Evolutionary conservation across 495 filamentous ascomycete genomes (phyloP).

Genomic region (Neurospora sp.): DNA sequence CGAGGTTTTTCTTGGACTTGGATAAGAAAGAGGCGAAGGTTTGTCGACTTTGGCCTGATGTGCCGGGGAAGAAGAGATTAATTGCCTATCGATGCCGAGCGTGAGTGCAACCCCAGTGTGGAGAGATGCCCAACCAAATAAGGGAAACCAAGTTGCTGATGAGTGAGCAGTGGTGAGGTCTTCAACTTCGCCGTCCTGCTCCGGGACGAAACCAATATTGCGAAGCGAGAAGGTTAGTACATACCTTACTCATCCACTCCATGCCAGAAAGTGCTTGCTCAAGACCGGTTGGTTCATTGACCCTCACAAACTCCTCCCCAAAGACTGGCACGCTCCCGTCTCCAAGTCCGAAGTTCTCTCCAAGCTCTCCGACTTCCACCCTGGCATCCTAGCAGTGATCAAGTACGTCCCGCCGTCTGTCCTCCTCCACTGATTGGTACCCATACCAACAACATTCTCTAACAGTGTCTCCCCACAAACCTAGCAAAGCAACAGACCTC

Average conservation of each 20-base stretch:
- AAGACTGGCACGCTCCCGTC: constrained; percentile 18
- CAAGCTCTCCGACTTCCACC: constrained; percentile 11
- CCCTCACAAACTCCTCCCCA: not conserved
- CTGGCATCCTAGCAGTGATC: constrained; percentile 8
- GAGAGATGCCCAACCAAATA: not conserved
- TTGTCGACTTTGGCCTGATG: constrained; percentile 15
- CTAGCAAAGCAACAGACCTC: constrained; percentile 26
- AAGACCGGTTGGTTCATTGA: not conserved
- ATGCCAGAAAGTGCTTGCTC: not conserved
- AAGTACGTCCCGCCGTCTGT: constrained; percentile 1
- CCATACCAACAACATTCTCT: not conserved
- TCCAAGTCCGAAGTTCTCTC: constrained; percentile 15
- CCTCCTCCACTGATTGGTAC: too few relatives aligned
- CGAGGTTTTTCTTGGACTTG: constrained; percentile 16
- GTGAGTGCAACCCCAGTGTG: constrained; percentile 8
- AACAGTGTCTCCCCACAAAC: not conserved
- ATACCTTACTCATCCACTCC: not conserved
- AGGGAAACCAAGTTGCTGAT: not conserved
- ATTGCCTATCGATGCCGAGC: constrained; percentile 36
- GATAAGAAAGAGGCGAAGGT: constrained; percentile 16
- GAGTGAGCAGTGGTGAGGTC: constrained; percentile 16
- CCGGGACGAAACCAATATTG: not conserved
- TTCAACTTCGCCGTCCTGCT: constrained; percentile 27
- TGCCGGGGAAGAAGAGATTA: constrained; percentile 19
- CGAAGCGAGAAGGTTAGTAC: not conserved